Base-by-base conservation (phyloP, 768 basidiomycete species). In the Mycena indigotica region DNA sequence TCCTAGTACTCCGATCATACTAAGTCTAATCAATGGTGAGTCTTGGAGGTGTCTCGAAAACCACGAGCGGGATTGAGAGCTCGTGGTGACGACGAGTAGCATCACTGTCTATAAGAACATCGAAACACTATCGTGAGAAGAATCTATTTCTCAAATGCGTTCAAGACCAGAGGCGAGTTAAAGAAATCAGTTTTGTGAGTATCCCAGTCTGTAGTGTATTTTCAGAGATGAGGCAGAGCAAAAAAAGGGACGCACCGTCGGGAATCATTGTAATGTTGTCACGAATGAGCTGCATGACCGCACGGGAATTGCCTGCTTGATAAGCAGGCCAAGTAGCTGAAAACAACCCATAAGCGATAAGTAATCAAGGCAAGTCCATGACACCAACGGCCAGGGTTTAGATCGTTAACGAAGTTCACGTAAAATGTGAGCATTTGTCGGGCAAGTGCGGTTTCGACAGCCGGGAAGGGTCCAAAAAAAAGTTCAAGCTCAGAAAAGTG, bases 381-480 rank as follows among this genome's bases (percentile, higher is more conserved):
- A 35, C 16, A 17, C 15, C 24, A 57, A 85, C 84, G 46, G 32
- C 84, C 84, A 3, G 84, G 85, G 56, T 78, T 74, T 49, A 85
- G 72, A 59, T 85, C 81, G 60, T 77, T 72, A n/a, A 84, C 72
- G 61, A 86, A 86, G 50, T 77, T 80, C 70, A 86, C 74, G 62
- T 81, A 86, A 52, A 82, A 83, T 59, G 80, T 80, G 2, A 76
- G 72, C 70, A 80, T 72, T 53, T 73, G 73, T 28, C 76, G 75
- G 1, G 85, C 74, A 35, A 86, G 82, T 0, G 69, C 73, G 6
- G 53, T 67, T 60, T 85, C 80, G 4, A 77, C 65, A 1, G 73
- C 13, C 10, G 79, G 77, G 2, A 80, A 68, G 0, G 78, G 77
- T 0, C 83, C 83, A 58, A 83, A 84, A 1, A 84, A 64, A 13